A percentile compares a stretch with the other conserved stretches of the same genome.
Evolutionary conservation across 768 basidiomycete genomes (phyloP).

Genomic region (Suillus fuscotomentosus): DNA sequence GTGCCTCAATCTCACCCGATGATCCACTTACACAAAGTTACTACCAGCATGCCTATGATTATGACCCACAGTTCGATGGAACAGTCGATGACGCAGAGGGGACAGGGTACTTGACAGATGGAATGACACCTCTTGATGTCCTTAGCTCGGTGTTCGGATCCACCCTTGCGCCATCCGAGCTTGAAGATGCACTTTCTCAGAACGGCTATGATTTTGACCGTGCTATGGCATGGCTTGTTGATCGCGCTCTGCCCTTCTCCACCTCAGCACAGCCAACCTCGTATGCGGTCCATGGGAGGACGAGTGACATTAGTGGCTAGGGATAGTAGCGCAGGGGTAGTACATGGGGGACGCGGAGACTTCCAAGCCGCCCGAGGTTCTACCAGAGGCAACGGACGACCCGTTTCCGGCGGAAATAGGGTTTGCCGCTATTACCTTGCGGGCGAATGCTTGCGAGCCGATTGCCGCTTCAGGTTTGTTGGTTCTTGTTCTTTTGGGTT

Average conservation of each 20-base stretch:
- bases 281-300: slow-evolving; percentile 64
- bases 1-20: slow-evolving; percentile 53
- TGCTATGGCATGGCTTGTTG: slow-evolving; percentile 93
- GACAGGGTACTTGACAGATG: slow-evolving; percentile 69
- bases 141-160: slow-evolving; percentile 92
- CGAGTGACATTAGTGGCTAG: slow-evolving; percentile 65
- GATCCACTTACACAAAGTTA: slow-evolving; percentile 38
- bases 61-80: slow-evolving; percentile 30
- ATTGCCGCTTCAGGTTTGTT: slow-evolving; percentile 94
- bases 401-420: slow-evolving; percentile 58
- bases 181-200: slow-evolving; percentile 87
- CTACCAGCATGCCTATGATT: slow-evolving; percentile 28
- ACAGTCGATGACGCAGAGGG: slow-evolving; percentile 48
- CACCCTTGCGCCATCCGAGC: slow-evolving; percentile 82
- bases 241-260: slow-evolving; percentile 58
- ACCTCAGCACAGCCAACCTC: slow-evolving; percentile 36
- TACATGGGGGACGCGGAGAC: slow-evolving; percentile 44
- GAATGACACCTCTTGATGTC: slow-evolving; percentile 98
- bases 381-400: slow-evolving; percentile 21
- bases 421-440: slow-evolving; percentile 97
- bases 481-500: slow-evolving; percentile 1
- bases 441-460: slow-evolving; percentile 92
- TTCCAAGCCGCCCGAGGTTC: slow-evolving; percentile 27
- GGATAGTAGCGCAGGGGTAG: slow-evolving; percentile 39
- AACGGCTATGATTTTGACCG: slow-evolving; percentile 95